phyloP scores from a whole-genome alignment of 176 grass and related monocot genomes.

The Bolboschoenus planiculmis region DNA sequence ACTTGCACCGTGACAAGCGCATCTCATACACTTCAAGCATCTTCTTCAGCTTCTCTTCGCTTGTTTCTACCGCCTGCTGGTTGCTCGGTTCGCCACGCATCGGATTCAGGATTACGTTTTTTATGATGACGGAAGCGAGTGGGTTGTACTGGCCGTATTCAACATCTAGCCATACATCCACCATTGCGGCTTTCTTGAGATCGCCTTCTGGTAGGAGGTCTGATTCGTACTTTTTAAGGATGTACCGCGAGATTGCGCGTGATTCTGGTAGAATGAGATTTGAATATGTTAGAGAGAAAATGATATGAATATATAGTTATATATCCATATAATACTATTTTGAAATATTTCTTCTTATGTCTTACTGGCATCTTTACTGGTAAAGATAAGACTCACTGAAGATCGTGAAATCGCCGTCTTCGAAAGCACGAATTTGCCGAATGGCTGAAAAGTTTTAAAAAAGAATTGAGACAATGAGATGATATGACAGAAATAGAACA shows the following conservation, averaged over 20 bases:
- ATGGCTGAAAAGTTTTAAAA: constrained; percentile 27
- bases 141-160: constrained; percentile 6
- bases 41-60: constrained; percentile 16
- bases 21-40: constrained; percentile 23
- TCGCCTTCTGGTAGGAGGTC: constrained; percentile 27
- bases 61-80: background rate
- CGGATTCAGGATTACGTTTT: background rate
- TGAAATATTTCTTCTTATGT: too few relatives aligned
- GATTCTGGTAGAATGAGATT: constrained; percentile 33
- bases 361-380: too few relatives aligned
- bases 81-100: background rate
- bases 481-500: too few relatives aligned
- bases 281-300: too few relatives aligned
- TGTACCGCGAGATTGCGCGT: constrained; percentile 41
- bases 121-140: background rate
- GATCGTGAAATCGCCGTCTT: constrained; percentile 27
- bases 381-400: constrained; percentile 15
- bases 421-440: constrained; percentile 30
- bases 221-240: constrained; percentile 32
- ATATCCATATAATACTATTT: too few relatives aligned
- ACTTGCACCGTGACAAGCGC: constrained; percentile 10
- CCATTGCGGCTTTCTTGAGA: constrained; percentile 31
- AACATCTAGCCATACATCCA: constrained; percentile 48
- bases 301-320: too few relatives aligned
- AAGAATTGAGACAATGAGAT: too few relatives aligned